Conservation (phyloP, 2,329 filamentous ascomycete species). For the Exophiala sideris region DNA sequence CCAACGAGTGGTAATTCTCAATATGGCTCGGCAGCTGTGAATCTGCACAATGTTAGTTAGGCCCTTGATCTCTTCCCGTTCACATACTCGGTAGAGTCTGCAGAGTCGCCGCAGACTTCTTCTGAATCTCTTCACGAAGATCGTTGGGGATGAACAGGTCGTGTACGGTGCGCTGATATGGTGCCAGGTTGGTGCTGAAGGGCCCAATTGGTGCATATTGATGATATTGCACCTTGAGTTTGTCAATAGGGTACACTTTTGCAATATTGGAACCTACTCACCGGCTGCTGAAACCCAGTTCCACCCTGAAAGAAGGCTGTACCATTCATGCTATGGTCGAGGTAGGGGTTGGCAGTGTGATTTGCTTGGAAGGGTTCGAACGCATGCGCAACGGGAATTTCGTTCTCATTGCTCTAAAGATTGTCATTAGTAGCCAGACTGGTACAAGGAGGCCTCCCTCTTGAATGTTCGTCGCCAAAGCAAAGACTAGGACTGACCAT, state of each 20-base stretch:
- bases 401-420: constrained; percentile 19
- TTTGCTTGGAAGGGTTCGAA: constrained; percentile 31
- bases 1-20: constrained; percentile 87
- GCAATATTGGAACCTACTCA: constrained; percentile 37
- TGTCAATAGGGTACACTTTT: constrained; percentile 3
- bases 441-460: neutral
- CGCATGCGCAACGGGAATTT: constrained; percentile 16
- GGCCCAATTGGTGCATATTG: constrained; percentile 84
- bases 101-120: constrained; percentile 78
- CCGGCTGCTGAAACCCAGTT: constrained; percentile 62
- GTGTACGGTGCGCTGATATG: constrained; percentile 81
- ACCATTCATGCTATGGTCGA: constrained; percentile 61
- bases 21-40: constrained; percentile 70
- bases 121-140: constrained; percentile 81
- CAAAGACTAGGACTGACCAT: constrained; percentile 42
- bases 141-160: constrained; percentile 91
- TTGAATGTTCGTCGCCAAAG: neutral
- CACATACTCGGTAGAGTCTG: constrained; percentile 77
- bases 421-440: neutral
- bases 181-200: constrained; percentile 73
- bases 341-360: constrained; percentile 67
- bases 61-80: neutral
- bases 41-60: constrained; percentile 37
- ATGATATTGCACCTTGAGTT: constrained; percentile 75
- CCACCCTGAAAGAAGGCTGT: constrained; percentile 64